phyloP scores from a whole-genome alignment of 1,139 yeast genomes.

The Williopsis jadinii region DNA sequence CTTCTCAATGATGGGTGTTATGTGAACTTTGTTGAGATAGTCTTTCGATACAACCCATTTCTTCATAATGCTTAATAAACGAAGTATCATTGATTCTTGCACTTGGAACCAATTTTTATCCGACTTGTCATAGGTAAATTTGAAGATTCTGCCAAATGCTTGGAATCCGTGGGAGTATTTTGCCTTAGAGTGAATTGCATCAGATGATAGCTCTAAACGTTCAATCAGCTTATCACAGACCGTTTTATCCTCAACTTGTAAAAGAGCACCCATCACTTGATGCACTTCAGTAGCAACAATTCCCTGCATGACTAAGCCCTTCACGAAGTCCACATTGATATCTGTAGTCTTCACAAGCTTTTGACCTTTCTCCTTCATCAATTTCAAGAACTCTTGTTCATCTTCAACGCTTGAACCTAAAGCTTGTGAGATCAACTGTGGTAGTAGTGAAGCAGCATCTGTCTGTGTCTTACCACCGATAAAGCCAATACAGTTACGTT shows the following conservation, averaged over 20 bases:
- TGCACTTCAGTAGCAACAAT: conserved; percentile 58
- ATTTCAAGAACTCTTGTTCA: conserved; percentile 60
- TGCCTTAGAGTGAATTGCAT: conserved; percentile 49
- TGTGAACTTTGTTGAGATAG: conserved; percentile 71
- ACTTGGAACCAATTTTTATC: conserved; percentile 9
- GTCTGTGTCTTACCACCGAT: conserved; percentile 98
- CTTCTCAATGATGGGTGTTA: conserved; percentile 55
- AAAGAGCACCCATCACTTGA: conserved; percentile 72
- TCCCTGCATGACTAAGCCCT: conserved; percentile 47
- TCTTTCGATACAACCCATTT: conserved; percentile 54
- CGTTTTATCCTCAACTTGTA: conserved; percentile 69
- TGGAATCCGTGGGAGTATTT: conserved; percentile 85
- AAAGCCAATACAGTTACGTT: conserved; percentile 82
- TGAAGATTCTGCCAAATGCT: conserved; percentile 58
- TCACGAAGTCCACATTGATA: conserved; percentile 61
- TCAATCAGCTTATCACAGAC: conserved; percentile 61
- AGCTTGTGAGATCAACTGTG: conserved; percentile 80
- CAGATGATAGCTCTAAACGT: conserved; percentile 56
- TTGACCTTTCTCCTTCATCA: conserved; percentile 41
- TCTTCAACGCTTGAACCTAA: conserved; percentile 65
- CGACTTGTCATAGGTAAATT: conserved; percentile 26
- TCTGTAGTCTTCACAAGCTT: conserved; percentile 45
- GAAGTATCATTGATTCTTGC: conserved; percentile 33
- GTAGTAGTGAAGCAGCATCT: conserved; percentile 75
- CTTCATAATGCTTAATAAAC: conserved; percentile 50